phyloP scores from a whole-genome alignment of 192 early-diverging fungal genomes.

The Coemansia sp. region DNA sequence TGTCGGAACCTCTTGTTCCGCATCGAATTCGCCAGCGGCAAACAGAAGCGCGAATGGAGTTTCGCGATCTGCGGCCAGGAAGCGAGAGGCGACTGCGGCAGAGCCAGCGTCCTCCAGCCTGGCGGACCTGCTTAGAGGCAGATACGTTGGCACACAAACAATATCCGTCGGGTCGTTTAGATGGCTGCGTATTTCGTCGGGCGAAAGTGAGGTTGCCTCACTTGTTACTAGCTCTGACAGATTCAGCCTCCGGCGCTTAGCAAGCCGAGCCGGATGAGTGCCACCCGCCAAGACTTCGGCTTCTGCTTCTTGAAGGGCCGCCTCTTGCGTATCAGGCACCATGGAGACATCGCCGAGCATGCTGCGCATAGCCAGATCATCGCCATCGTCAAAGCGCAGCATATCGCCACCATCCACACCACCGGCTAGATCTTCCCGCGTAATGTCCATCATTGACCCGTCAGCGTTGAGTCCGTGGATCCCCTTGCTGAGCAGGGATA shows the following conservation, averaged over 20 bases:
- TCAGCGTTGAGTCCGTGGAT: conserved; percentile 11
- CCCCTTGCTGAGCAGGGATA: conserved; percentile 41
- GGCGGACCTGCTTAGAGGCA: conserved; percentile 26
- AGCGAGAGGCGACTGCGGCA: conserved; percentile 37
- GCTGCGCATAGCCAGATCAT: conserved; percentile 25
- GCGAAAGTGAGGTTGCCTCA: conserved; percentile 39
- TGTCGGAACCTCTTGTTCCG: conserved; percentile 29
- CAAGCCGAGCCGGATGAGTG: conserved; percentile 16
- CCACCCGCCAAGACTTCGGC: conserved; percentile 31
- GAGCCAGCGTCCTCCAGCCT: conserved; percentile 46
- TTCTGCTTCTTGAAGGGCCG: conserved; percentile 50
- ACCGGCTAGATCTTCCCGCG: conserved; percentile 30
- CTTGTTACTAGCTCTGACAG: conserved; percentile 47
- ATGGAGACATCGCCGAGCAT: conserved; percentile 21
- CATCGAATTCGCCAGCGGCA: conserved; percentile 9
- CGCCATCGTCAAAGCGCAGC: conserved; percentile 29
- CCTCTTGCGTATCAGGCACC: conserved; percentile 44
- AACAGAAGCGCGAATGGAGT: conserved; percentile 43
- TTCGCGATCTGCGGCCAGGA: conserved; percentile 15
- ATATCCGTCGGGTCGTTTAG: conserved; percentile 42
- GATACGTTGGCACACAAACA: conserved; percentile 46
- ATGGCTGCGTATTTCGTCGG: conserved; percentile 38
- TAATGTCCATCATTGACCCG: conserved; percentile 25
- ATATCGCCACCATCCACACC: conserved; percentile 17
- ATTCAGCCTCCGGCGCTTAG: conserved; percentile 47